Evolutionary conservation across 306 rosid genomes (phyloP).

Genomic region (Fragaria nilgerrensis): DNA sequence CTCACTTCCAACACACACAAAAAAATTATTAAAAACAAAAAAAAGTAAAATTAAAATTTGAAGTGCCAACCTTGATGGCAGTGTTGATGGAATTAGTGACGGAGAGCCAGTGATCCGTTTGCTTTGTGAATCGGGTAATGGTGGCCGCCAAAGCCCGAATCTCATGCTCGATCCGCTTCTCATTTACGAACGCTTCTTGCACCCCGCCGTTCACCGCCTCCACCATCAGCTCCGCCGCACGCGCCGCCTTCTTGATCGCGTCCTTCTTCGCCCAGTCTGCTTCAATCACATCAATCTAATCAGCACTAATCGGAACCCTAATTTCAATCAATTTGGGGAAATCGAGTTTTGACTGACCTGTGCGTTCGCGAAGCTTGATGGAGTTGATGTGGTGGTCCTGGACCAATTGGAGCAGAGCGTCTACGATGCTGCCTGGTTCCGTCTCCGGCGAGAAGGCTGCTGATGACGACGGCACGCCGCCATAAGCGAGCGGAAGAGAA

Average conservation of each 20-base stretch:
- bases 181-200: constrained; percentile 60
- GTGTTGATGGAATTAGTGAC: constrained; percentile 71
- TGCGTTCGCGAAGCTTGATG: constrained; percentile 51
- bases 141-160: constrained; percentile 61
- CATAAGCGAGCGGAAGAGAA: constrained; percentile 29
- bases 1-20: neutral
- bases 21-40: too few relatives aligned
- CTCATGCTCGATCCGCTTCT: constrained; percentile 82
- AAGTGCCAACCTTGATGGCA: constrained; percentile 62
- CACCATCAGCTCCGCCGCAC: constrained; percentile 72
- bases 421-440: constrained; percentile 55
- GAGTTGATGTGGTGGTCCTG: constrained; percentile 52
- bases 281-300: neutral
- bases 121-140: constrained; percentile 64
- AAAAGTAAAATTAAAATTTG: neutral
- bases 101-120: constrained; percentile 87
- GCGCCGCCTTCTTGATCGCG: constrained; percentile 51
- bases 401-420: constrained; percentile 45
- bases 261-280: constrained; percentile 76
- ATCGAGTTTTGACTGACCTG: constrained; percentile 38
- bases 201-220: constrained; percentile 82
- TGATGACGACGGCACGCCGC: constrained; percentile 10
- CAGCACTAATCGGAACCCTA: neutral
- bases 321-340: neutral
- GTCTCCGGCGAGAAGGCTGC: constrained; percentile 16